Evolutionary conservation across 768 basidiomycete species (phyloP), one percentile per base, ranked within the genome.

Genomic region (Suillus weaverae): DNA sequence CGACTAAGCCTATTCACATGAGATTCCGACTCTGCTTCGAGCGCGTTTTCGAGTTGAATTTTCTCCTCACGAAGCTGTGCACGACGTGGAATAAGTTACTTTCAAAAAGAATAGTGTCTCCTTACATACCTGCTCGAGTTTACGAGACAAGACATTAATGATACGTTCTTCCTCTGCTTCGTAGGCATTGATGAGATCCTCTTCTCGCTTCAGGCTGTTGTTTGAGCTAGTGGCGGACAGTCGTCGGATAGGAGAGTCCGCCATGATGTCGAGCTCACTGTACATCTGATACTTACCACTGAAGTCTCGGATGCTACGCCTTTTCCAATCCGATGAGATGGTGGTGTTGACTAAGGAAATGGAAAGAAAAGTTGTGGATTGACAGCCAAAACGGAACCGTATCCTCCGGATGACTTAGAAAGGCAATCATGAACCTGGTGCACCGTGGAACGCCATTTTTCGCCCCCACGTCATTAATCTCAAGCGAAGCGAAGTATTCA

Each of bases 121-220:
- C 54, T 55, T 60, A 30, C 26, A 61, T 64, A 91, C 93, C 88
- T 91, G 84, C 78, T 94, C 91, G 60, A 95, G 81, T 74, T 94
- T 95, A 69, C 92, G 82, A 33, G 90, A 93, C 62, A 95, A 79
- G 8, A 90, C 81, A 66, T 93, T 94, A 68, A 92, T 90, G 62
- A 95, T 93, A 53, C 92, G 86, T 74, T 95, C 93, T 77, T 95
- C 92, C 76, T 95, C 92, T 13, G 92, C 93, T 70, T 94, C 92
- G 74, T 93, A 94, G 26, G 90, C 89, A 76, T 94, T 93, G 72
- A 94, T 94, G 72, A 94, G 81, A 61, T 86, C 89, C 72, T 94
- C 92, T 70, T 89, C 85, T 44, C 81, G 76, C 67, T 84, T 76
- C 22, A 76, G 38, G 11, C 72, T 84, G 62, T 78, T 84, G 66